Conservation (phyloP, 1,284 basidiomycete species). For the Ustilago bromivora region DNA sequence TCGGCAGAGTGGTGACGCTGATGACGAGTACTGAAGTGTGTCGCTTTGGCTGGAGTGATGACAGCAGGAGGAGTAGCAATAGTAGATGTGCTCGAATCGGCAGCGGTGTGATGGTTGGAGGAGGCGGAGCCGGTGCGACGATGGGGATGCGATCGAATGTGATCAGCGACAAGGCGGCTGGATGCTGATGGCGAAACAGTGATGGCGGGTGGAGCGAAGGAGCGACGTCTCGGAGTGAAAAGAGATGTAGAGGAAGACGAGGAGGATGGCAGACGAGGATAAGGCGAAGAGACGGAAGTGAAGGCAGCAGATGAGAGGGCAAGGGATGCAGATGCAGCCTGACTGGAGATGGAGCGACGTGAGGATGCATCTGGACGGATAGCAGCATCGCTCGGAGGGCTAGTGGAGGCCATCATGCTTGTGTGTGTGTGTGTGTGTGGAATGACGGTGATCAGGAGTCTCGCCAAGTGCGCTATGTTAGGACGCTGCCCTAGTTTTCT, state of each 20-base stretch:
- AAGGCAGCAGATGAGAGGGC: slow-evolving; percentile 14
- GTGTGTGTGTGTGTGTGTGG: neutral
- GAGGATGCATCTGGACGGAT: slow-evolving; percentile 13
- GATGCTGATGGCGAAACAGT: slow-evolving; percentile 5
- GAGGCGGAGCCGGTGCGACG: slow-evolving; percentile 16
- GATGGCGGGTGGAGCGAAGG: slow-evolving; percentile 6
- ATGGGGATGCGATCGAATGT: neutral
- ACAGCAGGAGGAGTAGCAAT: neutral
- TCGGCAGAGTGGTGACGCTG: slow-evolving; percentile 40
- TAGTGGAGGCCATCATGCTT: slow-evolving; percentile 25
- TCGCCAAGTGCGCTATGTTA: neutral
- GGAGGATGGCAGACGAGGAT: slow-evolving; percentile 26
- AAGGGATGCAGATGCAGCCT: slow-evolving; percentile 36
- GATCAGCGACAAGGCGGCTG: neutral
- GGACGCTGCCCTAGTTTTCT: slow-evolving; percentile 17
- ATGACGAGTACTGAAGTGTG: neutral
- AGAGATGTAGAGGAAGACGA: slow-evolving; percentile 22
- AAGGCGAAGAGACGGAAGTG: slow-evolving; percentile 23
- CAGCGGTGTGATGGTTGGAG: neutral
- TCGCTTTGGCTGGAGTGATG: slow-evolving; percentile 1
- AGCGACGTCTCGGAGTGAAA: slow-evolving; percentile 9
- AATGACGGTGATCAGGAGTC: neutral
- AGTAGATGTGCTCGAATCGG: neutral
- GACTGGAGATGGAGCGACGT: slow-evolving; percentile 40
- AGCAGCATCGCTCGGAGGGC: neutral